Conservation (phyloP, 2,329 filamentous ascomycete species). For the Fusarium burgessii region DNA sequence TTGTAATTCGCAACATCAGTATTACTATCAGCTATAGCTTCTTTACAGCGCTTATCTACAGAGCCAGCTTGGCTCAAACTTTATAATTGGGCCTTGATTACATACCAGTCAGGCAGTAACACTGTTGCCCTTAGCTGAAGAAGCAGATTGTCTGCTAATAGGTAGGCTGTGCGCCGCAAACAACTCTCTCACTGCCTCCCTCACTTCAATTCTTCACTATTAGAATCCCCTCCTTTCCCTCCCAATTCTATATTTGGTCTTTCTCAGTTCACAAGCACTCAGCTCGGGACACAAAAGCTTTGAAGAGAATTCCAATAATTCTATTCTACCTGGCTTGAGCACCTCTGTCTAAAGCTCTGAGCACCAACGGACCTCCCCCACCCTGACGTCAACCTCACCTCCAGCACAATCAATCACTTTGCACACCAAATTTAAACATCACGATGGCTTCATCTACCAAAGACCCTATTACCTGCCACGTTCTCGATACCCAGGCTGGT, state of each 20-base stretch:
- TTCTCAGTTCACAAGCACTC: not conserved
- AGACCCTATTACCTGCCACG: conserved; percentile 85
- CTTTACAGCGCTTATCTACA: conserved; percentile 4
- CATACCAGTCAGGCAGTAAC: not conserved
- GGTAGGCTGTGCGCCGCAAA: conserved; percentile 20
- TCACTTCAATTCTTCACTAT: conserved; percentile 15
- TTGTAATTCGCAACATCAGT: not conserved
- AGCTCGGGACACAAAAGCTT: not conserved
- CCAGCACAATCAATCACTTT: conserved; percentile 19
- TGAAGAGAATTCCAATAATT: not conserved
- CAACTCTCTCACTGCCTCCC: conserved; percentile 11
- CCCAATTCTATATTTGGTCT: not conserved
- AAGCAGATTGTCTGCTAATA: conserved; percentile 13
- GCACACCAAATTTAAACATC: conserved; percentile 7
- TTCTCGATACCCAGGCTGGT: conserved; percentile 84
- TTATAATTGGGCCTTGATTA: not conserved
- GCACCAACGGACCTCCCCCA: conserved; percentile 7
- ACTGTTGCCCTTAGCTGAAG: conserved; percentile 8
- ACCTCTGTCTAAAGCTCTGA: not conserved
- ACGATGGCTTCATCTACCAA: conserved; percentile 52
- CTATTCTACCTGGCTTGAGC: not conserved
- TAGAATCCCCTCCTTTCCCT: conserved; percentile 2
- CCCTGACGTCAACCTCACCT: conserved; percentile 32
- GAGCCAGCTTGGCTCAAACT: not conserved
- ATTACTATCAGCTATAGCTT: not conserved